Base-by-base conservation (phyloP, 202 grass and related monocot species). In the Setaria viridis region DNA sequence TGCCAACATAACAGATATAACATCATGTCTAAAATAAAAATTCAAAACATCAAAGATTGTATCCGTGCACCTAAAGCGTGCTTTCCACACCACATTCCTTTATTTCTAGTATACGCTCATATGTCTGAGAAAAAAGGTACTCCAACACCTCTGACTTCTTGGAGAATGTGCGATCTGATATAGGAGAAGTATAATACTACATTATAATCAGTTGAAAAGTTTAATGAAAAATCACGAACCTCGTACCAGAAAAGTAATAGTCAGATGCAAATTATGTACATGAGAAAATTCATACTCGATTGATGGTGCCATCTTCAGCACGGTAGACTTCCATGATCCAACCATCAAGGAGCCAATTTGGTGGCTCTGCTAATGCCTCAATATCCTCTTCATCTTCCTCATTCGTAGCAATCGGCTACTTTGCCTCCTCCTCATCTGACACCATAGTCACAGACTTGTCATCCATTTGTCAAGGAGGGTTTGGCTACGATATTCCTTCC, bases 301-400 rank as follows among this genome's bases (percentile, higher is more conserved):
- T 87, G 15, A 75, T 51, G 32, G 11, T 66, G 0, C 70, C 90
- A 41, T 76, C 74, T 30, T 71, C 32, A 34, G 41, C 16, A 9
- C 3, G 78, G 13, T 69, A 70, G n/a, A 85, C 43, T 77, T 92
- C 87, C 80, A 89, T 78, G 84, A 62, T 69, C 87, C 84, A 92
- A 14, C 90, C 90, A 72, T 92, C 87, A 1, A 77, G 80, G 19
- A 87, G 80, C 84, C 87, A 87, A 67, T 81, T 84, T 1, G 70
- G 87, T 13, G 56, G 45, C 62, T 77, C 21, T 0, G 2, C 1
- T 5, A 39, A 16, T 41, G 50, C 48, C 20, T 81, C 19, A 11
- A 13, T n/a, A 41, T 60, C 25, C 35, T 71, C 29, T 15, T 41
- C 39, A 41, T 39, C 65, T 12, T 55, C 16, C 53, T 69, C 11